Conservation (phyloP, 1,284 basidiomycete species). For the Papiliotrema nemorosa region DNA sequence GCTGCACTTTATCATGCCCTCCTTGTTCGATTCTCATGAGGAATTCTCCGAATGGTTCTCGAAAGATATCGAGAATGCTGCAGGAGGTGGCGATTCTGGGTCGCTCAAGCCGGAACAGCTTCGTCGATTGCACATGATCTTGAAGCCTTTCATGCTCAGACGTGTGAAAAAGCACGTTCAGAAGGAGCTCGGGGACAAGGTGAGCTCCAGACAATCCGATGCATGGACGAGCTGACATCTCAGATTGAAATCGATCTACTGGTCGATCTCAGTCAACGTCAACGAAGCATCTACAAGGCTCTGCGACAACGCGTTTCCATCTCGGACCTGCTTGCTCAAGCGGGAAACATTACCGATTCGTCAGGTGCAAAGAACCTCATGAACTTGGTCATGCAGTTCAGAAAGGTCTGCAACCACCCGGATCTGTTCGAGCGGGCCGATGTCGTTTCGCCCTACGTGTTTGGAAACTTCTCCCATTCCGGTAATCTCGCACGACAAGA, state of each 20-base stretch:
- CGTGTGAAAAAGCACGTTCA: constrained; percentile 98
- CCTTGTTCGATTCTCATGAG: constrained; percentile 97
- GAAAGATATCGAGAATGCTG: constrained; percentile 96
- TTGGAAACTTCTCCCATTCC: constrained; percentile 76
- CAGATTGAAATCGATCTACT: constrained; percentile 96
- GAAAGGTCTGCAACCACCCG: constrained; percentile 99
- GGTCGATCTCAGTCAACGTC: constrained; percentile 90
- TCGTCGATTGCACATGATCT: constrained; percentile 93
- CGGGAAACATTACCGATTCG: constrained; percentile 80
- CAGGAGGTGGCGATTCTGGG: constrained; percentile 67
- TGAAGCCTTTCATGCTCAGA: constrained; percentile 99
- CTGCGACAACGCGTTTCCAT: constrained; percentile 91
- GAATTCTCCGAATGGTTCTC: constrained; percentile 99
- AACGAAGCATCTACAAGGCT: constrained; percentile 87
- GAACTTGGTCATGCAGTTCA: constrained; percentile 99
- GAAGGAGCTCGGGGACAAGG: constrained; percentile 99
- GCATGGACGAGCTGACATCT: not conserved
- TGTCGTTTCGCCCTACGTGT: constrained; percentile 87
- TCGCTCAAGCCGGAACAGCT: constrained; percentile 90
- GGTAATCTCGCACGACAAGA: constrained; percentile 83
- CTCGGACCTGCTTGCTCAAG: constrained; percentile 88
- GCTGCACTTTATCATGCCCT: constrained; percentile 99
- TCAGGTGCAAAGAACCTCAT: constrained; percentile 65
- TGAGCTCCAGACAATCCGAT: constrained; percentile 31
- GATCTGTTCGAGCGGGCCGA: constrained; percentile 98